Base-by-base conservation (phyloP, 2,329 filamentous ascomycete species). In the Pyricularia grisea region DNA sequence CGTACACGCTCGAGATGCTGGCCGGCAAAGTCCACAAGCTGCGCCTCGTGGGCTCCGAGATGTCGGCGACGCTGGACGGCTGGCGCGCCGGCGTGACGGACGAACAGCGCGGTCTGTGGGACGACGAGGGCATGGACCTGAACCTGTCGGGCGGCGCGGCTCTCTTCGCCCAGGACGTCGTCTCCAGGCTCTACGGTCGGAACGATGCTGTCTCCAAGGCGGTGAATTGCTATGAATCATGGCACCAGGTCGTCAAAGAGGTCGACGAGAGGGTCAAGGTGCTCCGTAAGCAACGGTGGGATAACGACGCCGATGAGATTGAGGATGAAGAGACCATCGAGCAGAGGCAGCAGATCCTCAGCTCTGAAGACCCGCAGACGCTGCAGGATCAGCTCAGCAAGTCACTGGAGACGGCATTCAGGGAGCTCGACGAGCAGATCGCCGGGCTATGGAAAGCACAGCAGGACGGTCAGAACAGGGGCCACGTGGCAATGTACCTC, bases 181-280 rank as follows among this genome's bases (percentile, higher is more conserved):
- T 90, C 10, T 84, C 90, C 36, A 87, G 89, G 25, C 83, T 92
- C 9, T 87, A 94, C 73, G 94, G 94, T 6, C 87, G 89, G 67
- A 90, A 90, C 74, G 83, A 89, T 69, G 82, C 87, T 12, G 86
- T 94, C 0, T 87, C 87, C 50, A 81, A 81, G 68, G 86, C 90
- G 0, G 81, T 89, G 1, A 81, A 84, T 14, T 82, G 84, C 65
- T 95, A 95, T 75, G 84, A 88, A 70, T 83, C 84, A 1, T 97
- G 94, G 93, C 85, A 88, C 65, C 82, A 83, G n/a, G 85, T 90
- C 5, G 86, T 96, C n/a, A 85, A 90, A 70, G 87, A 89, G 68
- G 86, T 91, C 17, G 84, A 84, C 63, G 81, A 82, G 23, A 82
- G 90, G 60, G 69, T 36, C 55, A 71, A 72, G 68, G 65, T 71